phyloP scores from a whole-genome alignment of 2,329 filamentous ascomycete species.

The Microcyclospora pomicola region DNA sequence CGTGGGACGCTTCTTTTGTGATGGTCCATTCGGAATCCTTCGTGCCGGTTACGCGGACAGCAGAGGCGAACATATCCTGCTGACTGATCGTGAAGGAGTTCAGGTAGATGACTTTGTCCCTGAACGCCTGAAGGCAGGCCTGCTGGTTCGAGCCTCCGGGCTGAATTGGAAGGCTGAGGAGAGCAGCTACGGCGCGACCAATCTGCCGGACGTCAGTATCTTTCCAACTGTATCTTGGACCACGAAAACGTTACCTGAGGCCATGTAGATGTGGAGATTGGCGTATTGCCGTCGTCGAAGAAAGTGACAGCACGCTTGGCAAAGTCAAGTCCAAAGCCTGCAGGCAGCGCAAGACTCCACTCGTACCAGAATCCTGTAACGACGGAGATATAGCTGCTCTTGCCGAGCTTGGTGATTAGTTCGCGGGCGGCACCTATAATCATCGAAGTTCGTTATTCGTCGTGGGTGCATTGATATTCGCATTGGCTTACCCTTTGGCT shows the following conservation, averaged over 20 bases:
- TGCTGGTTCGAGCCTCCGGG: conserved; percentile 27
- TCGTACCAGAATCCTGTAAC: conserved; percentile 26
- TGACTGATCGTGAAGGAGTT: conserved; percentile 47
- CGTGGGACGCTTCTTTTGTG: conserved; percentile 29
- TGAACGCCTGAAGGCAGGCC: conserved; percentile 30
- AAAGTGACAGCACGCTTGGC: conserved; percentile 17
- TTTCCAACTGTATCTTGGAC: too few species aligned
- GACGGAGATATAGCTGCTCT: conserved; percentile 16
- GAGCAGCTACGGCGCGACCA: conserved; percentile 37
- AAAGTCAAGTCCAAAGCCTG: conserved; percentile 26
- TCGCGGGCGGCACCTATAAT: conserved; percentile 4
- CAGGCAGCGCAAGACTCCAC: conserved; percentile 21
- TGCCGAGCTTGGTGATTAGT: conserved; percentile 15
- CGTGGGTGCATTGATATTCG: too few species aligned
- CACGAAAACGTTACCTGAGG: conserved; percentile 26
- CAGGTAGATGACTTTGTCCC: conserved; percentile 39
- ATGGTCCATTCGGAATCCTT: conserved; percentile 49
- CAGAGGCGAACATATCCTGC: conserved; percentile 49
- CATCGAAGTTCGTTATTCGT: too few species aligned
- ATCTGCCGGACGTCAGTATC: conserved; percentile 10
- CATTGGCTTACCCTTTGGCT: neutral
- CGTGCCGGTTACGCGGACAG: conserved; percentile 44
- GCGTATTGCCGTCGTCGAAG: conserved; percentile 43
- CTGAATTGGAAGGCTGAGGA: conserved; percentile 21
- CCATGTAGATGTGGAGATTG: conserved; percentile 47